Base-by-base conservation (phyloP, 768 basidiomycete genomes). In the Mycena leptocephala region DNA sequence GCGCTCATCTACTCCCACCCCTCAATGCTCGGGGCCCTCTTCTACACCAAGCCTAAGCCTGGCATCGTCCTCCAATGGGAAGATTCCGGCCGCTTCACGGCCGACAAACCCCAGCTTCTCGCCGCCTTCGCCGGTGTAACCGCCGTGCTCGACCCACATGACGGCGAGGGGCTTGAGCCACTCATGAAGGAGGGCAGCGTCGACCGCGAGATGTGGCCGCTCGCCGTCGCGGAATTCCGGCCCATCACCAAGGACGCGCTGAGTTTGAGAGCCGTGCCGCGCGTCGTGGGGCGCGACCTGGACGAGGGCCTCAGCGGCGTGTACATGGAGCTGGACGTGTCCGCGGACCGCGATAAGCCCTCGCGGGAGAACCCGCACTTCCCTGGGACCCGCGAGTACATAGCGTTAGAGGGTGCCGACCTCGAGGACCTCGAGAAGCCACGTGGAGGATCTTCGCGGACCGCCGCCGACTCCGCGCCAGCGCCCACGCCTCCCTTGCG, bases 1-100 rank as follows among this genome's bases (percentile, higher is more conserved):
- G 95, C 90, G 4, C 87, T 96, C 51, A 84, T 86, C 56, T 96
- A 96, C 82, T 83, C 90, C 3, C 85, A 87, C 48, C 87, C 89
- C 41, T 87, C 93, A 8, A 66, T 75, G 8, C 84, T 96, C 61
- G 93, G 95, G 67, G 87, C 89, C 0, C 84, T 85, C 65, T 85
- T 93, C 81, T 87, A 86, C 81, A 87, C 88, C 10, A 87, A 85
- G 74, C 84, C 91, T 22, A 87, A 91, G 78, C 90, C 92, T 9
- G 95, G 94, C 64, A 88, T 95, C 71, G 74, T 93, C 76, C 86
- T 92, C 43, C 86, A 90, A 33, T 79, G 80, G 2, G 18, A 20
- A 26, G 1, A 13, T 37, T 6, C 63, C 48, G 64, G 51, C 24
- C 72, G 69, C 32, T 71, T 39, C 39, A 2, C 11, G 13, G 14